Evolutionary conservation across 768 basidiomycete species (phyloP).

Genomic region (Termitomyces sp.): DNA sequence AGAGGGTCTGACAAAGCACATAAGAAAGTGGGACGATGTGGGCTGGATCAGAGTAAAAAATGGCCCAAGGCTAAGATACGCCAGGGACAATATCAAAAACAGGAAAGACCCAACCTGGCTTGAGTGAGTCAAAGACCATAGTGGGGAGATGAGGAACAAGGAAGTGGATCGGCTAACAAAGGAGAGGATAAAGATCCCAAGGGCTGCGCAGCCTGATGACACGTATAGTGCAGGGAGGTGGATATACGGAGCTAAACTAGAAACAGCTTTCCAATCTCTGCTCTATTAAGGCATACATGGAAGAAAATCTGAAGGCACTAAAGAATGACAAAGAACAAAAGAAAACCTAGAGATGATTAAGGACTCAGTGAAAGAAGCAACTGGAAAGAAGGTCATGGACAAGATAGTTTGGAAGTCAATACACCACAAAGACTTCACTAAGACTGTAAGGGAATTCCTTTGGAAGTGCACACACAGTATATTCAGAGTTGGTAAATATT

Average conservation of each 20-base stretch:
- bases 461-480: neutral
- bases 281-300: neutral
- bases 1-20: neutral
- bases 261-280: neutral
- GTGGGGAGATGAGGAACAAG: neutral
- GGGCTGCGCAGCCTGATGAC: neutral
- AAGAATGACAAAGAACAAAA: neutral
- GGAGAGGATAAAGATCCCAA: accelerated
- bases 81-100: neutral
- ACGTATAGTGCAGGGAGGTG: neutral
- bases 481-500: neutral
- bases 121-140: neutral
- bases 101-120: neutral
- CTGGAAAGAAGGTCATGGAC: accelerated
- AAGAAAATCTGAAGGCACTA: accelerated
- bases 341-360: neutral
- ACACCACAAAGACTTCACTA: neutral
- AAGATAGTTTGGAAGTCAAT: neutral
- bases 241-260: neutral
- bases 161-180: neutral
- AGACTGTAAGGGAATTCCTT: neutral
- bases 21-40: neutral
- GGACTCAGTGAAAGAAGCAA: neutral
- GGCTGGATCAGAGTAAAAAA: neutral
- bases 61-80: neutral